phyloP scores from a whole-genome alignment of 805 yeast species.

The Saccharomycopsis sp. region DNA sequence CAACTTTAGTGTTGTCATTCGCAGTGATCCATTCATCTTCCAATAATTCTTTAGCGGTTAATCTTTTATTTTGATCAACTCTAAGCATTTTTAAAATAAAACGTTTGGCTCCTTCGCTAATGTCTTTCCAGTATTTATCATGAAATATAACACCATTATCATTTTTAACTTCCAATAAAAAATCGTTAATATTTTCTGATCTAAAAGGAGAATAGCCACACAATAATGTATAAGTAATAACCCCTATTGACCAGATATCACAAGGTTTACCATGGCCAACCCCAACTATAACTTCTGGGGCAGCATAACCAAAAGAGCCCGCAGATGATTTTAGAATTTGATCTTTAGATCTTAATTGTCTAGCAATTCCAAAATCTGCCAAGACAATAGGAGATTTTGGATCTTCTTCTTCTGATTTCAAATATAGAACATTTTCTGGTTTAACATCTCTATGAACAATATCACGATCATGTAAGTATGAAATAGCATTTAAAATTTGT shows the following conservation, averaged over 20 bases:
- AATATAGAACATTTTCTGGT: constrained; percentile 83
- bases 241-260: constrained; percentile 94
- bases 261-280: constrained; percentile 92
- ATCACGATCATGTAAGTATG: constrained; percentile 62
- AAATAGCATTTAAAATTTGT: constrained; percentile 69
- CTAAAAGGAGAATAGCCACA: constrained; percentile 92
- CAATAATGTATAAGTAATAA: constrained; percentile 77
- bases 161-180: constrained; percentile 64
- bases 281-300: constrained; percentile 81
- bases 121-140: constrained; percentile 73
- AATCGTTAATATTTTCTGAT: constrained; percentile 73
- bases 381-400: constrained; percentile 65
- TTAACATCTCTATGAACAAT: constrained; percentile 92
- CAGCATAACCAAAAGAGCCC: constrained; percentile 94
- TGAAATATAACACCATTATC: constrained; percentile 74
- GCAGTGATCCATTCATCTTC: constrained; percentile 68
- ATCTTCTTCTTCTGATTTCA: constrained; percentile 35
- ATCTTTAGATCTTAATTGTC: constrained; percentile 47
- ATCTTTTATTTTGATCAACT: constrained; percentile 55
- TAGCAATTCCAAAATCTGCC: constrained; percentile 96
- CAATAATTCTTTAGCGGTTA: constrained; percentile 55
- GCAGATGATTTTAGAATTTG: constrained; percentile 64
- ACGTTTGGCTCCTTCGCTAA: constrained; percentile 69
- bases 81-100: constrained; percentile 66
- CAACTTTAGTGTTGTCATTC: constrained; percentile 38